phyloP scores from a whole-genome alignment of 1,139 yeast species.

The Wickerhamomyces sp. region DNA sequence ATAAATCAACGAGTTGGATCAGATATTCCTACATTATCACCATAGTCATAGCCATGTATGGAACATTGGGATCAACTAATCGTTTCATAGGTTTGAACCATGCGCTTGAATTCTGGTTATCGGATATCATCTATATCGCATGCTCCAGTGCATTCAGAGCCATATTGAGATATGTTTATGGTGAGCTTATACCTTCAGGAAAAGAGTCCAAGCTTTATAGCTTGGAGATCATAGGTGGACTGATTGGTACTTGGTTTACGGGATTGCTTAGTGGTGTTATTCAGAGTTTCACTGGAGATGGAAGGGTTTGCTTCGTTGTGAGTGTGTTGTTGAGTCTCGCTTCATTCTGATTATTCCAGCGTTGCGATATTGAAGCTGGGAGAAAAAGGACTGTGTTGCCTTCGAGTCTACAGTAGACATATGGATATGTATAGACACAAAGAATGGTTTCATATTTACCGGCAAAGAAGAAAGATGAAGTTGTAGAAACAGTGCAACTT shows the following conservation, averaged over 20 bases:
- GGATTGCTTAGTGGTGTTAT: neutral
- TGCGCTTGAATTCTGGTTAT: neutral
- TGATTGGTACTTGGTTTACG: neutral
- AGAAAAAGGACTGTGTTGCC: neutral
- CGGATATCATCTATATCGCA: constrained; percentile 1
- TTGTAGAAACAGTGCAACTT: too few species aligned
- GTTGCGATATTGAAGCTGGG: neutral
- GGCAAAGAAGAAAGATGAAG: too few species aligned
- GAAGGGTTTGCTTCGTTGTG: neutral
- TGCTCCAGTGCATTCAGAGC: neutral
- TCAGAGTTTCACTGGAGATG: neutral
- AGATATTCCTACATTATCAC: too few species aligned
- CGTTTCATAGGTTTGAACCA: neutral
- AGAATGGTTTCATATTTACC: too few species aligned
- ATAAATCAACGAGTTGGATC: too few species aligned
- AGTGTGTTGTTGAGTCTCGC: neutral
- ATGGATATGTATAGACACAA: too few species aligned
- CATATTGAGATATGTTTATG: neutral
- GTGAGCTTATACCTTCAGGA: neutral
- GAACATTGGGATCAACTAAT: too few species aligned
- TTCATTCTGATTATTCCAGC: neutral
- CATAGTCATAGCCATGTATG: too few species aligned
- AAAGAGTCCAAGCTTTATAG: neutral
- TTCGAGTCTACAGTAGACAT: too few species aligned
- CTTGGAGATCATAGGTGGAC: constrained; percentile 1